Evolutionary conservation across 371 early-diverging fungal genomes (phyloP).

Genomic region (Haplosporangium sp.): DNA sequence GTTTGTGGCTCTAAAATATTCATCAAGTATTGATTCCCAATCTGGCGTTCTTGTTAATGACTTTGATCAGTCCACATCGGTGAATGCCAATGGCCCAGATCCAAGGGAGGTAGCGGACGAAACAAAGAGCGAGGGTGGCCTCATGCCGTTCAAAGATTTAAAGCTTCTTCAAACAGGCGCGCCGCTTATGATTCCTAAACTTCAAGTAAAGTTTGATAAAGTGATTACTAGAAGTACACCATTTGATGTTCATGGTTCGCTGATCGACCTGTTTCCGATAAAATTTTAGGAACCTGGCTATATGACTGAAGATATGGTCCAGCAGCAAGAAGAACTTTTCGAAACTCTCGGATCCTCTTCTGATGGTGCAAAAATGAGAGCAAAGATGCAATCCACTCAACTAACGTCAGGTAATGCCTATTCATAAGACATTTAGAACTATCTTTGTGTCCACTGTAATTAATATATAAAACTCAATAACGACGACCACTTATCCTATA

Average conservation of each 20-base stretch:
- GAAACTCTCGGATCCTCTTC: slow-evolving; percentile 81
- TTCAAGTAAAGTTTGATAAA: slow-evolving; percentile 62
- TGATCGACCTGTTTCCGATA: slow-evolving; percentile 1
- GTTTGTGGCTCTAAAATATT: slow-evolving; percentile 62
- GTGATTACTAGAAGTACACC: background rate
- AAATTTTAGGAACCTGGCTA: slow-evolving; percentile 74
- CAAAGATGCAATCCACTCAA: slow-evolving; percentile 83
- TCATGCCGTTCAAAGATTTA: slow-evolving; percentile 56
- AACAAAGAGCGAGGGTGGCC: slow-evolving; percentile 56
- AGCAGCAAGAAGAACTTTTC: slow-evolving; percentile 80
- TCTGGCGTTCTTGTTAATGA: slow-evolving; percentile 45
- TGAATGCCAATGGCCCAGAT: slow-evolving; percentile 44
- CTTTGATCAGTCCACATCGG: slow-evolving; percentile 27
- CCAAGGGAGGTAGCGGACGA: slow-evolving; percentile 48
- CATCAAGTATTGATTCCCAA: slow-evolving; percentile 54
- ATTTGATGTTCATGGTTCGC: no score
- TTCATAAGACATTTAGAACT: no score
- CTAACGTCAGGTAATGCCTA: slow-evolving; percentile 70
- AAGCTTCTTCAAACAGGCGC: slow-evolving; percentile 66
- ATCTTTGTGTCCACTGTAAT: no score
- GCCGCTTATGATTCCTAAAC: slow-evolving; percentile 77
- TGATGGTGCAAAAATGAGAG: slow-evolving; percentile 79
- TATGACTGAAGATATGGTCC: slow-evolving; percentile 93
- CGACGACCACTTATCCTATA: background rate
- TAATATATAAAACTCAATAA: no score